A percentile compares a stretch with the other conserved stretches of the same genome.
Evolutionary conservation across 2,329 filamentous ascomycete genomes (phyloP).

Genomic region (Rhinocladiella similis): DNA sequence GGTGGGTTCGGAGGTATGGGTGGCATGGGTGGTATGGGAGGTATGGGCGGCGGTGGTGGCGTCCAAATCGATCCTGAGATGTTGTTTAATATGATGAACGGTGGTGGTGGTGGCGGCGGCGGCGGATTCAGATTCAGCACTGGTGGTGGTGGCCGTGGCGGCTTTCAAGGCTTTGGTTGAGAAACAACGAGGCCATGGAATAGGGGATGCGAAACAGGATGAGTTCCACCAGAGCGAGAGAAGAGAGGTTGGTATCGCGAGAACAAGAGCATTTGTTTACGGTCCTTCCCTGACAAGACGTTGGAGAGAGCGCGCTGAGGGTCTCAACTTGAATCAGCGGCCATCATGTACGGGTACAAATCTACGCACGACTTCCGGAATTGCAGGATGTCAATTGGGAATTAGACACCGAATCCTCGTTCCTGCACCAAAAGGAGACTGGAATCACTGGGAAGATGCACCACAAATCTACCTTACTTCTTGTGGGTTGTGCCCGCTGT

Average conservation of each 20-base stretch:
- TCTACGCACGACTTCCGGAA: background rate
- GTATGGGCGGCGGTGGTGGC: constrained; percentile 40
- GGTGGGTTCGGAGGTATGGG: constrained; percentile 39
- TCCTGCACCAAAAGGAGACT: no score
- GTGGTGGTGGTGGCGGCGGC: constrained; percentile 39
- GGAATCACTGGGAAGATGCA: no score
- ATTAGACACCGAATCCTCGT: no score
- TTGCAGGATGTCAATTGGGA: no score
- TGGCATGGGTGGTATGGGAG: constrained; percentile 45
- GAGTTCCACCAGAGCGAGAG: background rate
- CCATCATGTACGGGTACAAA: no score
- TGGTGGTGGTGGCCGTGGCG: constrained; percentile 26
- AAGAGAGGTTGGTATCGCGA: background rate
- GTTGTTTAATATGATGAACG: constrained; percentile 49
- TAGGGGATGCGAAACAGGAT: background rate
- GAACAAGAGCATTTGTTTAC: no score
- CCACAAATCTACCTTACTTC: no score
- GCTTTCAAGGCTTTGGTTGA: constrained; percentile 27
- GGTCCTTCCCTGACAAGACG: no score
- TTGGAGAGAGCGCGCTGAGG: background rate
- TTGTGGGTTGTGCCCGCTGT: no score
- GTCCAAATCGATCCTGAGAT: constrained; percentile 39
- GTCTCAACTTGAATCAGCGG: no score
- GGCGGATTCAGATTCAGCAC: constrained; percentile 24
- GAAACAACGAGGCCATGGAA: background rate